Conservation (phyloP, 2,329 filamentous ascomycete species). For the Neurospora crassa region DNA sequence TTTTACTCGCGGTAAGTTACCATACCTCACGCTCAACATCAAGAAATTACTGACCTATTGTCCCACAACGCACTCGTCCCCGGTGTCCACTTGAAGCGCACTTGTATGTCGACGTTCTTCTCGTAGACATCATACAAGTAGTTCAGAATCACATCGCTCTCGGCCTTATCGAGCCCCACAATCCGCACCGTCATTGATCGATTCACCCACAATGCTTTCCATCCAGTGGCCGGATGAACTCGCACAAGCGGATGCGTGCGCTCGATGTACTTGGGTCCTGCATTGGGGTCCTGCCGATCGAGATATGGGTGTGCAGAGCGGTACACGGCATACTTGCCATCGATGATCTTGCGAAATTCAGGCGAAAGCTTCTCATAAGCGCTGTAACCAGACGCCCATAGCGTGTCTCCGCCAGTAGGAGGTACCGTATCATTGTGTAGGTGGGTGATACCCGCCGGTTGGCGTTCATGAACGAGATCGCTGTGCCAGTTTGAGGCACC, state of each 20-base stretch:
- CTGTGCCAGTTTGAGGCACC: slow-evolving; percentile 62
- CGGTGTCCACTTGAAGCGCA: slow-evolving; percentile 62
- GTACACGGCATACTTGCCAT: slow-evolving; percentile 57
- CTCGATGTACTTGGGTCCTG: slow-evolving; percentile 58
- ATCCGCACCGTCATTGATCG: slow-evolving; percentile 59
- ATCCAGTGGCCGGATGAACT: slow-evolving; percentile 63
- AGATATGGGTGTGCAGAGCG: slow-evolving; percentile 57
- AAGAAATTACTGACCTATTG: slow-evolving; percentile 39
- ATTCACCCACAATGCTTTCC: slow-evolving; percentile 67
- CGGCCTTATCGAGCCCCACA: slow-evolving; percentile 57
- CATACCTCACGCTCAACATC: neutral
- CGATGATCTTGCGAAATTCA: slow-evolving; percentile 59
- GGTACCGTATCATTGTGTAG: slow-evolving; percentile 61
- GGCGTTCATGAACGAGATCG: slow-evolving; percentile 61
- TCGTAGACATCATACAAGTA: slow-evolving; percentile 63
- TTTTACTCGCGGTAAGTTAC: neutral
- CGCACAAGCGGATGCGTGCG: slow-evolving; percentile 59
- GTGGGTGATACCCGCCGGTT: slow-evolving; percentile 62
- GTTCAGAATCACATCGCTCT: slow-evolving; percentile 57
- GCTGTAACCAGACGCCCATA: slow-evolving; percentile 62
- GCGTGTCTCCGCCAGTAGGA: slow-evolving; percentile 56
- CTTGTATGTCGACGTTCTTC: slow-evolving; percentile 60
- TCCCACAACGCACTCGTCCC: slow-evolving; percentile 61
- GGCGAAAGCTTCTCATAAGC: slow-evolving; percentile 67
- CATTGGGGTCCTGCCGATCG: slow-evolving; percentile 49